Percentiles rank a stretch among this genome's conserved stretches.
phyloP scores from a whole-genome alignment of 192 early-diverging fungal genomes.

The Rhizophagus prolifer region DNA sequence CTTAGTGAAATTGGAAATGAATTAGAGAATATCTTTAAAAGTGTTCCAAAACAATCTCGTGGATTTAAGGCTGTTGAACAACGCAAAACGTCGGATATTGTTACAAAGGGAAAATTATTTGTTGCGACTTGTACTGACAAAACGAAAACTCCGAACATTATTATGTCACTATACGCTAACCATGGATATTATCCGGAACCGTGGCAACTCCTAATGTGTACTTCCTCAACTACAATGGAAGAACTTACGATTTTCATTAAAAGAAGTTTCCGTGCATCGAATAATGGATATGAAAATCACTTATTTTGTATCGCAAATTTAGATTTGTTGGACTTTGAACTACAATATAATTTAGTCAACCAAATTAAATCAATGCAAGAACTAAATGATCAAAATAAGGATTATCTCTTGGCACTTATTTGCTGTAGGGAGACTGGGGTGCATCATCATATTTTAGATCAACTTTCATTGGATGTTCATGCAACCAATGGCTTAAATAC shows the following conservation, averaged over 20 bases:
- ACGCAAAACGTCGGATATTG: slow-evolving; percentile 13
- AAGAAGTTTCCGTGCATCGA: slow-evolving; percentile 26
- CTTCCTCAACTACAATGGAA: slow-evolving; percentile 25
- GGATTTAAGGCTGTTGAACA: background rate
- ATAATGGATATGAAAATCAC: slow-evolving; percentile 15
- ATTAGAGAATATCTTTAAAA: background rate
- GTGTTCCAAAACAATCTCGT: background rate
- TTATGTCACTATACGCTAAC: slow-evolving; percentile 28
- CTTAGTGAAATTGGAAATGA: background rate
- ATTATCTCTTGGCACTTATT: slow-evolving; percentile 15
- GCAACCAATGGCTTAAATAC: slow-evolving; percentile 9
- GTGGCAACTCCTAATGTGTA: slow-evolving; percentile 29
- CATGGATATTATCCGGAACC: slow-evolving; percentile 24
- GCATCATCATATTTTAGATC: slow-evolving; percentile 30
- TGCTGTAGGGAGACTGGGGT: slow-evolving; percentile 21
- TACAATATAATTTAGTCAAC: slow-evolving; percentile 28
- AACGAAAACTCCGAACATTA: slow-evolving; percentile 15
- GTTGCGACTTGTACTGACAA: slow-evolving; percentile 27
- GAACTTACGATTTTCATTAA: slow-evolving; percentile 25
- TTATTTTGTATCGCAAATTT: slow-evolving; percentile 29
- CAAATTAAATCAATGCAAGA: background rate
- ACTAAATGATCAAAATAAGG: background rate
- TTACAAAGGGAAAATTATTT: slow-evolving; percentile 24
- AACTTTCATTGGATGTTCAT: slow-evolving; percentile 22
- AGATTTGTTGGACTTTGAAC: slow-evolving; percentile 25